Percentiles rank a stretch among this genome's conserved stretches.
phyloP scores from a whole-genome alignment of 441 rosid genomes.

The Metrosideros polymorpha region DNA sequence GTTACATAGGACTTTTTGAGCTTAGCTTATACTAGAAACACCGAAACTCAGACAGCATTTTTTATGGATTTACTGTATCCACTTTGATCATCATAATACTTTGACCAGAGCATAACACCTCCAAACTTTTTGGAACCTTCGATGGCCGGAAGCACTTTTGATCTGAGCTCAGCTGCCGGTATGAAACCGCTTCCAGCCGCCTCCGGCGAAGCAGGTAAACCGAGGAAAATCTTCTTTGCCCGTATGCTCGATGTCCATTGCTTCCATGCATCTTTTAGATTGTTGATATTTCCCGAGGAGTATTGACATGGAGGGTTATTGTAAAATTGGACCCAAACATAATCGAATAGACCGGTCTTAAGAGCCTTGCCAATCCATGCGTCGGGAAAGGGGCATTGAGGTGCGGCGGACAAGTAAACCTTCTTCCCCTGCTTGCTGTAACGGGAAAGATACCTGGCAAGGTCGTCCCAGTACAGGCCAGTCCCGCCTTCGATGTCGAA shows the following conservation, averaged over 20 bases:
- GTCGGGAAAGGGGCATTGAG: not conserved
- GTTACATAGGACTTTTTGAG: fast-evolving
- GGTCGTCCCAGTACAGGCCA: not conserved
- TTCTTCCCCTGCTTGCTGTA: not conserved
- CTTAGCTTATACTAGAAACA: not conserved
- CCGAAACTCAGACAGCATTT: not conserved
- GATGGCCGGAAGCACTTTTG: not conserved
- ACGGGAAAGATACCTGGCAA: not conserved
- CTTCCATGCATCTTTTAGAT: not conserved
- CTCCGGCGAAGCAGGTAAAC: not conserved
- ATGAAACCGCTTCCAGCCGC: not conserved
- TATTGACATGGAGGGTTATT: not conserved
- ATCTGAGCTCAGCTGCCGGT: not conserved
- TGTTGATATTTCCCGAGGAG: not conserved
- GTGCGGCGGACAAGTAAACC: not conserved
- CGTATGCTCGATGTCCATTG: not conserved
- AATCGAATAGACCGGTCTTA: not conserved
- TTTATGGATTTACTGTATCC: not conserved
- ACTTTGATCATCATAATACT: not conserved
- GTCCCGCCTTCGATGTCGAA: not conserved
- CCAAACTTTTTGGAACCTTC: not conserved
- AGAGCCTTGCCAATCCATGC: not conserved
- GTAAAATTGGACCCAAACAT: not conserved
- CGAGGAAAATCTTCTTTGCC: not conserved
- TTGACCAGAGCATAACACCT: not conserved